Conservation (phyloP, 306 rosid genomes). For the Cercis canadensis region DNA sequence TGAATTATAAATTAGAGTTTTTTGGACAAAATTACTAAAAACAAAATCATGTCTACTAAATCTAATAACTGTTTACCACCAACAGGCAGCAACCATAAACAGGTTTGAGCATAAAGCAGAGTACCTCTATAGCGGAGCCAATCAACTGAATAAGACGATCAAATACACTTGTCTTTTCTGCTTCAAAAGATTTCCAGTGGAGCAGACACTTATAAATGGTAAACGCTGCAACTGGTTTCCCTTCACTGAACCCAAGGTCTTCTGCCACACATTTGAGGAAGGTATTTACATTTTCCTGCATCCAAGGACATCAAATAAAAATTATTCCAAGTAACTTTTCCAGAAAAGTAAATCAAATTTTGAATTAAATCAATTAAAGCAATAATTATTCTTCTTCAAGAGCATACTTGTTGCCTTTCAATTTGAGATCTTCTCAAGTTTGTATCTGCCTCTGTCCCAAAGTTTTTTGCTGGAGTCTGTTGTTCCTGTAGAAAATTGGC, state of each 20-base stretch:
- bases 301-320: conserved; percentile 35
- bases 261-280: conserved; percentile 65
- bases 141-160: conserved; percentile 80
- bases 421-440: conserved; percentile 64
- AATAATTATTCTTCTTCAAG: conserved; percentile 30
- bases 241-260: conserved; percentile 82
- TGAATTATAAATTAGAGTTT: background rate
- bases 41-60: background rate
- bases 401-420: conserved; percentile 81
- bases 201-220: conserved; percentile 81
- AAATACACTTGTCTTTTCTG: conserved; percentile 90
- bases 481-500: conserved; percentile 51
- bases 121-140: conserved; percentile 91
- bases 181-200: conserved; percentile 91
- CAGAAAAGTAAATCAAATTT: conserved; percentile 30
- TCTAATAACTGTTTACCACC: conserved; percentile 1
- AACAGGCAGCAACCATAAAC: background rate
- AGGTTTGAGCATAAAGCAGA: background rate
- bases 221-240: conserved; percentile 88
- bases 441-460: conserved; percentile 58
- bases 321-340: conserved; percentile 13
- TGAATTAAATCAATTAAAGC: conserved; percentile 20
- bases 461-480: conserved; percentile 53
- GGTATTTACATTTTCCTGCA: conserved; percentile 83
- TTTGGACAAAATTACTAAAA: background rate